These are phyloP conservation scores for Kalmanozyma brasiliensis DNA, from an alignment of 1,284 basidiomycete genomes.

Conservation along the genomic window DNA sequence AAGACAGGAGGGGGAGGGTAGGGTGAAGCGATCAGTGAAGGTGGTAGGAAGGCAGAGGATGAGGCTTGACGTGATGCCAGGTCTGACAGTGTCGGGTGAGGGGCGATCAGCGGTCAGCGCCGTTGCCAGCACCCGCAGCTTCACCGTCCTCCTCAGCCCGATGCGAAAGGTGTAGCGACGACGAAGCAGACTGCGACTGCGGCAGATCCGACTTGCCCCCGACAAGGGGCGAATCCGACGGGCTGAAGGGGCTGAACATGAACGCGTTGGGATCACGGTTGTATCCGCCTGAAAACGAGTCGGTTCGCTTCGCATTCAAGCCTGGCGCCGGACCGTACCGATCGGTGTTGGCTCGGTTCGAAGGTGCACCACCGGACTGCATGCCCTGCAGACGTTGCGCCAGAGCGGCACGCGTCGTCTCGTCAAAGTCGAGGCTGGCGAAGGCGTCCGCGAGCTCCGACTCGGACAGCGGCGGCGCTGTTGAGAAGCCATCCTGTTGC, in stretches of 20 bases:
- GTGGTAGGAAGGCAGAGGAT: too few relatives aligned
- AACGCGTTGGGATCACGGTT: conserved; percentile 47
- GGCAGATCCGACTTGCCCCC: conserved; percentile 44
- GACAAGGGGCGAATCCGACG: conserved; percentile 48
- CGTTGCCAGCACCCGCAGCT: background rate
- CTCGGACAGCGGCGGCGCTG: conserved; percentile 17
- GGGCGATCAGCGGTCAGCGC: conserved; percentile 9
- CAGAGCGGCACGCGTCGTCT: conserved; percentile 15
- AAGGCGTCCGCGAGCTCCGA: conserved; percentile 39
- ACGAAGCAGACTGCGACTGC: conserved; percentile 11
- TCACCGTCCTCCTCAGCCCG: conserved; percentile 16
- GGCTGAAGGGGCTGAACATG: conserved; percentile 56
- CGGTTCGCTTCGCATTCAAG: conserved; percentile 2
- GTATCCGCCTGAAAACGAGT: conserved; percentile 27
- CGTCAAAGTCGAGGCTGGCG: conserved; percentile 41
- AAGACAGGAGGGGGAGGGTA: too few relatives aligned
- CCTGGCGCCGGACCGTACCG: conserved; percentile 4
- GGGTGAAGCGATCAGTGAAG: too few relatives aligned
- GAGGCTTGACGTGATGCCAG: too few relatives aligned
- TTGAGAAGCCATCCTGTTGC: conserved; percentile 17
- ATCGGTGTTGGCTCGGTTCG: too few relatives aligned
- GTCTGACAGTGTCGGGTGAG: too few relatives aligned
- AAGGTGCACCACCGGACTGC: conserved; percentile 8
- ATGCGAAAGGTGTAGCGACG: conserved; percentile 24
- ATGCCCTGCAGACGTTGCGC: conserved; percentile 25